Base-by-base conservation (phyloP, 768 basidiomycete species). In the Psilocybe cubensis region DNA sequence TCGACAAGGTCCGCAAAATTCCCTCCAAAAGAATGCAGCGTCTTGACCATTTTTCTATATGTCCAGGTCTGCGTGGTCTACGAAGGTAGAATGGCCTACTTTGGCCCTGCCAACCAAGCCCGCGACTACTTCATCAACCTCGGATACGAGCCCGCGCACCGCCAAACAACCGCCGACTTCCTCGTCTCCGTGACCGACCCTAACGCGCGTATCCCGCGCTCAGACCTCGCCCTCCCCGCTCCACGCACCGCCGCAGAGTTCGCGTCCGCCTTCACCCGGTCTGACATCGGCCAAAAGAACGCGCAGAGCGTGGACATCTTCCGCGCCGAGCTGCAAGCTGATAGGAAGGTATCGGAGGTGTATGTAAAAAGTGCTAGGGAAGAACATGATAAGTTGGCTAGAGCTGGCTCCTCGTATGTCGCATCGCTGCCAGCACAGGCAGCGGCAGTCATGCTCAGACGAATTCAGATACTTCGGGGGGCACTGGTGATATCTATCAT, bases 71-170 rank as follows among this genome's bases (percentile, higher is more conserved):
- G 88, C 67, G 83, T 93, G 40, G 80, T 94, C 64, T 83, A 88
- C 71, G 87, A 87, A 58, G 89, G 91, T 3, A 75, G 78, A 33
- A 86, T 88, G 80, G 85, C 84, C 24, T 94, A 88, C 74, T 93
- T 83, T 54, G 92, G 92, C 2, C 83, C 83, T 5, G 83, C 85
- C 3, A 71, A 79, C 44, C 72, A 82, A 56, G 92, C 91, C 0
- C 76, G 83, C 46, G 74, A 83, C 57, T 91, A 92, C 68, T 91
- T 94, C 76, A 76, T 87, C 58, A 79, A 83, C 56, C 79, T 89
- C 75, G 83, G 74, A 23, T 85, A 83, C 61, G 74, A 74, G 49
- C 85, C 85, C n/a, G 81, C 80, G 6, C 81, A 84, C 57, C 74
- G 85, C 18, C 87, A 88, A 66, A 87, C 85, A 3, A 85, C 84